These are phyloP conservation scores for Cardamine occulta DNA, from an alignment of 345 rosid species.

Conservation along the genomic window DNA sequence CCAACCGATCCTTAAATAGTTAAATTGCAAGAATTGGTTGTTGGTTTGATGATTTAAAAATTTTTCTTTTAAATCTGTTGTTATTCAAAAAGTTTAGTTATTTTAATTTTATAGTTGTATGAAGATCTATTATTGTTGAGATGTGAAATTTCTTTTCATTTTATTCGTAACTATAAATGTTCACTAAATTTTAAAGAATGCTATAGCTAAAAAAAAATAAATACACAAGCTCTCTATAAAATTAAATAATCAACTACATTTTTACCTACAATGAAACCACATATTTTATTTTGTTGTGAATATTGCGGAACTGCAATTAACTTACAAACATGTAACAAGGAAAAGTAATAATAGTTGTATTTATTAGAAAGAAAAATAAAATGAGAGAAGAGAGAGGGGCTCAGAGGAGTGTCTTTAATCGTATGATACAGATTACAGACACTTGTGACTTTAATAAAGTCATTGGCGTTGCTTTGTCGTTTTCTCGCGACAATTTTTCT, in stretches of 20 bases:
- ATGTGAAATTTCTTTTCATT: background rate
- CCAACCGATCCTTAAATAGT: background rate
- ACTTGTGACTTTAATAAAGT: slow-evolving; percentile 51
- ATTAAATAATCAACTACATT: background rate
- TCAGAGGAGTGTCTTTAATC: slow-evolving; percentile 42
- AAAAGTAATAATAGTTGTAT: background rate
- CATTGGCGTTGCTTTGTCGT: slow-evolving; percentile 49
- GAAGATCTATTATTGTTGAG: background rate
- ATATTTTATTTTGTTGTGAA: background rate
- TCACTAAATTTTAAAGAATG: background rate
- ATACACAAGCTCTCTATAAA: background rate
- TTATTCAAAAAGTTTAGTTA: background rate
- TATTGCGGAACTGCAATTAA: background rate
- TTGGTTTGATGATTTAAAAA: background rate
- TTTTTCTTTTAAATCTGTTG: background rate
- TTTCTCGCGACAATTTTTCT: slow-evolving; percentile 41
- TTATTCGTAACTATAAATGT: background rate
- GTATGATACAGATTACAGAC: slow-evolving; percentile 43
- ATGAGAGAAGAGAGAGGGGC: slow-evolving; percentile 2
- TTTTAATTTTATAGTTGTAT: background rate
- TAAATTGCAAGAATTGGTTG: background rate
- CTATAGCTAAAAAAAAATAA: background rate
- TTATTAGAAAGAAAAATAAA: background rate
- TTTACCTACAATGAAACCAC: background rate
- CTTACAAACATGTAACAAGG: slow-evolving; percentile 15